Base-by-base conservation (phyloP, 2,329 filamentous ascomycete species). In the Davidsoniella virescens region DNA sequence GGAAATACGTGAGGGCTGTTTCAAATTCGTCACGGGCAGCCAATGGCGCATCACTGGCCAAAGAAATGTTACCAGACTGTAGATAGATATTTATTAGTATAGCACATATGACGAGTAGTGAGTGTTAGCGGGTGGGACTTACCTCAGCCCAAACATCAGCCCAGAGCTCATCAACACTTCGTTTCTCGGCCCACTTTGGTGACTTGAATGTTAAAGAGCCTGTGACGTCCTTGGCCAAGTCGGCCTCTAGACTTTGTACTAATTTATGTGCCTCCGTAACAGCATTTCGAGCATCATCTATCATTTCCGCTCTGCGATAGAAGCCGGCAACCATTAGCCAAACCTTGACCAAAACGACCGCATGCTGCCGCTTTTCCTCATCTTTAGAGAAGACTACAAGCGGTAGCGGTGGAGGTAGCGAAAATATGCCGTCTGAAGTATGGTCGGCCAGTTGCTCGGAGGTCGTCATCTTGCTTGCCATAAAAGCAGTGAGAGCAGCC, bases 261-360 rank as follows among this genome's bases (percentile, higher is more conserved):
- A 94, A 72, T 60, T 84, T 84, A 53, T 78, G 72, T 1, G 90
- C 92, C 68, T 96, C 92, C 9, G 78, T 73, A 25, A 88, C 76
- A 5, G 90, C 87, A 48, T 81, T 84, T 57, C 76, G 77, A 10
- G 84, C 80, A 61, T 96, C 90, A 17, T 88, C 82, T 50, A 78
- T 77, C 68, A 93, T 78, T 7, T 75, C 76, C 6, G 90, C 86
- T 49, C 87, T 77, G 25, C 87, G 78, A 61, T 96, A 98, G 56
- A 96, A 80, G 0, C 83, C 83, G 2, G 87, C 83, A 54, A 95
- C 87, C 61, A 92, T 82, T 7, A 95, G 70, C 92, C 92, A 98
- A 29, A 95, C 80, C 56, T 82, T 82, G 17, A 87, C 69, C 14
- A 98, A 62, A 9, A 78, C 67, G 5, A 67, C 66, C 29, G 64